Conservation (phyloP, 768 basidiomycete genomes). For the Asterophora lycoperdoides region DNA sequence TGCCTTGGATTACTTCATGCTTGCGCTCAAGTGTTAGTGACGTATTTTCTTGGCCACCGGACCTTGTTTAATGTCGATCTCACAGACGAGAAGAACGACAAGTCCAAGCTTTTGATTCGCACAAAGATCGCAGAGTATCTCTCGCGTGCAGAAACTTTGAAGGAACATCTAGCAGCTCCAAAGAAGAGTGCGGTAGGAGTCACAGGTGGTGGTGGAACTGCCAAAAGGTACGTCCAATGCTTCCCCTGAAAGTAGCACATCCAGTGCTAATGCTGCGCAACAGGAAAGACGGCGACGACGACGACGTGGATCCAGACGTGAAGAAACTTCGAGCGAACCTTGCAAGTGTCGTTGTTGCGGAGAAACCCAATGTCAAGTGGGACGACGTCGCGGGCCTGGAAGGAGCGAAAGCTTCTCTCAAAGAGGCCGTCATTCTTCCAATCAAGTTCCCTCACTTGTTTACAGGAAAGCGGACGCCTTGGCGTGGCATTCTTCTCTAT, state of each 20-base stretch:
- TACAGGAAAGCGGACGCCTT: conserved; percentile 96
- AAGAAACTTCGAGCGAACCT: conserved; percentile 96
- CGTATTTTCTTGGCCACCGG: background rate
- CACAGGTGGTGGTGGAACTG: conserved; percentile 39
- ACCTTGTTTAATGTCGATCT: background rate
- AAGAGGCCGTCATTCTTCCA: conserved; percentile 98
- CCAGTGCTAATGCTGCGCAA: conserved; percentile 6
- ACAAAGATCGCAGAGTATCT: conserved; percentile 91
- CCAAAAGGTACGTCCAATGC: conserved; percentile 40
- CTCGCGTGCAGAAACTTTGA: conserved; percentile 84
- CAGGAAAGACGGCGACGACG: conserved; percentile 52
- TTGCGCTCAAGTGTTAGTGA: conserved; percentile 83
- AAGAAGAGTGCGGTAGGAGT: conserved; percentile 52
- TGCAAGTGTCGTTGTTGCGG: conserved; percentile 81
- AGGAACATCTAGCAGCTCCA: conserved; percentile 77
- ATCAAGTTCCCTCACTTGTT: conserved; percentile 99
- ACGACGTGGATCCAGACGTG: conserved; percentile 84
- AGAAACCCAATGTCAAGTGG: conserved; percentile 96
- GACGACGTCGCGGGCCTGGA: conserved; percentile 98
- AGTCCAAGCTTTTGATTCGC: conserved; percentile 80
- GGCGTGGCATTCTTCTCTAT: conserved; percentile 93
- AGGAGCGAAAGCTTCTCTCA: conserved; percentile 90
- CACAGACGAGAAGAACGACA: conserved; percentile 91
- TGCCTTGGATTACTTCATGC: conserved; percentile 97
- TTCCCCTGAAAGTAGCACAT: background rate